Evolutionary conservation across 352 stramenopile species (phyloP).

Genomic region (Thalassiosira hispida): DNA sequence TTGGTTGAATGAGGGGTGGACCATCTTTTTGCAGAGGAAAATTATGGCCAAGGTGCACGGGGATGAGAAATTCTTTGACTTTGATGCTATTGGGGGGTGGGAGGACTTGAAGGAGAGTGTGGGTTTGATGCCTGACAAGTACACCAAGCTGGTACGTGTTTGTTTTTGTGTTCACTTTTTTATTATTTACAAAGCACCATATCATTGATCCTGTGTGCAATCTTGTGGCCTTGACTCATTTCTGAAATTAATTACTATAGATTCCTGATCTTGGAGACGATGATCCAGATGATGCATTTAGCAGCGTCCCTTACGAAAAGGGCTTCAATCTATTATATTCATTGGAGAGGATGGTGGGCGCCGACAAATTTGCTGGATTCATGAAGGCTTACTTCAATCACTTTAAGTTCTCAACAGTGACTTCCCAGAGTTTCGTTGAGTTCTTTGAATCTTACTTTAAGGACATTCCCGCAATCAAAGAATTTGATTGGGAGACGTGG

Average conservation of each 20-base stretch:
- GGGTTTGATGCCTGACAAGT: constrained; percentile 80
- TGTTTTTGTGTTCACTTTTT: constrained; percentile 35
- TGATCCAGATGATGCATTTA: constrained; percentile 97
- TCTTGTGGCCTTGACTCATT: too few relatives aligned
- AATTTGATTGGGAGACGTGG: constrained; percentile 94
- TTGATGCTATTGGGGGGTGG: constrained; percentile 85
- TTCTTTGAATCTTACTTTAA: constrained; percentile 88
- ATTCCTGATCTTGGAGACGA: constrained; percentile 75
- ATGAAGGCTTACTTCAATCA: constrained; percentile 90
- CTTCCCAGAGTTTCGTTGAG: constrained; percentile 85
- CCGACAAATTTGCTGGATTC: constrained; percentile 87
- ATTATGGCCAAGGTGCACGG: constrained; percentile 89
- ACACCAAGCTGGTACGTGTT: constrained; percentile 89
- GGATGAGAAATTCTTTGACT: constrained; percentile 79
- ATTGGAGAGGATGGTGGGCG: constrained; percentile 86
- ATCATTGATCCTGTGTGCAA: too few relatives aligned
- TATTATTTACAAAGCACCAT: too few relatives aligned
- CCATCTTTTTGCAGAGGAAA: constrained; percentile 96
- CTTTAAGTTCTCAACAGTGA: constrained; percentile 91
- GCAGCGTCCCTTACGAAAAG: constrained; percentile 95
- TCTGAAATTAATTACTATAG: not conserved
- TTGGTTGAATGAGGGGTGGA: constrained; percentile 99
- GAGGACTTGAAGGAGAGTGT: constrained; percentile 79
- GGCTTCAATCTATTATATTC: constrained; percentile 87
- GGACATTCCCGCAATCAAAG: constrained; percentile 60